These are phyloP conservation scores for Ilyonectria destructans DNA, from an alignment of 2,329 filamentous ascomycete species.

Conservation along the genomic window DNA sequence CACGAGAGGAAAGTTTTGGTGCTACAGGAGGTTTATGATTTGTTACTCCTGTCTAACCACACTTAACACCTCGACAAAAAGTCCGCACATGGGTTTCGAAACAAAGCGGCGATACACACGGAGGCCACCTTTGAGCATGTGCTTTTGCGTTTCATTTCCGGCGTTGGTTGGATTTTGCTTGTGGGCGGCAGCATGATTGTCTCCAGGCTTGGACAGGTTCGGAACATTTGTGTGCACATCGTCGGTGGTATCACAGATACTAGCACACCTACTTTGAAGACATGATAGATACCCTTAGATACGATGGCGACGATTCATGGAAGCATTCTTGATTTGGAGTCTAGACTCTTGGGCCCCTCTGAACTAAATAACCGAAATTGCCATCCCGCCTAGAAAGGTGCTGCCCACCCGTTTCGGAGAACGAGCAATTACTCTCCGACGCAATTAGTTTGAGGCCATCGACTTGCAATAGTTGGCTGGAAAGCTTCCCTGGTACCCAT, in stretches of 20 bases:
- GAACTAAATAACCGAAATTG: slow-evolving; percentile 5
- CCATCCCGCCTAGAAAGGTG: neutral
- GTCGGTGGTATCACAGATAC: neutral
- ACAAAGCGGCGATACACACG: neutral
- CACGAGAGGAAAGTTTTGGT: neutral
- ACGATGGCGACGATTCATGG: slow-evolving; percentile 8
- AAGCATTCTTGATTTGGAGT: slow-evolving; percentile 13
- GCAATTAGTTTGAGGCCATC: slow-evolving; percentile 17
- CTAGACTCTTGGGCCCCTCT: neutral
- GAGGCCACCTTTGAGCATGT: neutral
- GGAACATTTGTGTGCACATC: neutral
- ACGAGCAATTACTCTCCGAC: neutral
- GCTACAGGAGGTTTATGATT: slow-evolving; percentile 11
- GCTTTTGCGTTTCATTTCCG: slow-evolving; percentile 1
- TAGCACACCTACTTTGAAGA: slow-evolving; percentile 2
- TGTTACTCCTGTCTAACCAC: neutral
- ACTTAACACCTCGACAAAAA: neutral
- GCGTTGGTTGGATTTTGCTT: slow-evolving; percentile 5
- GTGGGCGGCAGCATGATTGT: neutral
- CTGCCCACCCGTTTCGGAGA: neutral
- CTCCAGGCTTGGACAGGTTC: neutral
- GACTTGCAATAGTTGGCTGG: slow-evolving; percentile 36
- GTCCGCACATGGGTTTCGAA: neutral
- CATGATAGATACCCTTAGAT: slow-evolving; percentile 33
- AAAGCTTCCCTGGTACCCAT: slow-evolving; percentile 26